Evolutionary conservation across 352 stramenopile genomes (phyloP).

Genomic region (Chloridella minuta): DNA sequence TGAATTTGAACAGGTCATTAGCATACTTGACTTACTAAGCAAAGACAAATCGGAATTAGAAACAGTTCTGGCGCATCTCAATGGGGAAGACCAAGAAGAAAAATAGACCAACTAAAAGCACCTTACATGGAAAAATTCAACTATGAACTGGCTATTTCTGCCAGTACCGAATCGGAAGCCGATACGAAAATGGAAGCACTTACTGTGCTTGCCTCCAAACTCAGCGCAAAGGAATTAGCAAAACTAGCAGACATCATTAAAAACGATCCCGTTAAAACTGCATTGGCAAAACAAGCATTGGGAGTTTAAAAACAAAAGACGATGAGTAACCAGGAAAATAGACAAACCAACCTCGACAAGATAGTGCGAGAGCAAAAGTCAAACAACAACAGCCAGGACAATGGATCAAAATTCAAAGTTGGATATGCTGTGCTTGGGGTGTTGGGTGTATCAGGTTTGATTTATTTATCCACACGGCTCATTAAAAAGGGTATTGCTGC

Average conservation of each 20-base stretch:
- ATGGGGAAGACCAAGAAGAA: not conserved
- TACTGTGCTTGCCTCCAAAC: not conserved
- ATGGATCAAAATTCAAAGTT: too few relatives aligned
- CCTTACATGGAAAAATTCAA: not conserved
- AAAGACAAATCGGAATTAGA: not conserved
- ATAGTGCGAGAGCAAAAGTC: too few relatives aligned
- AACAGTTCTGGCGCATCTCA: not conserved
- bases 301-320: not conserved
- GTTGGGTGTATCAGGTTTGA: too few relatives aligned
- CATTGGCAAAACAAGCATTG: not conserved
- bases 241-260: not conserved
- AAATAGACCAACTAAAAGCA: not conserved
- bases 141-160: not conserved
- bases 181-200: not conserved
- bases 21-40: not conserved
- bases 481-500: not conserved
- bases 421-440: too few relatives aligned
- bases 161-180: not conserved
- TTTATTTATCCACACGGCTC: not conserved
- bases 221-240: not conserved
- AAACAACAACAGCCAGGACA: too few relatives aligned
- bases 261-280: not conserved
- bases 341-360: too few relatives aligned
- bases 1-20: not conserved
- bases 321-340: too few relatives aligned